These are phyloP conservation scores for Verticillium longisporum DNA, from an alignment of 2,329 filamentous ascomycete genomes.

Conservation along the genomic window DNA sequence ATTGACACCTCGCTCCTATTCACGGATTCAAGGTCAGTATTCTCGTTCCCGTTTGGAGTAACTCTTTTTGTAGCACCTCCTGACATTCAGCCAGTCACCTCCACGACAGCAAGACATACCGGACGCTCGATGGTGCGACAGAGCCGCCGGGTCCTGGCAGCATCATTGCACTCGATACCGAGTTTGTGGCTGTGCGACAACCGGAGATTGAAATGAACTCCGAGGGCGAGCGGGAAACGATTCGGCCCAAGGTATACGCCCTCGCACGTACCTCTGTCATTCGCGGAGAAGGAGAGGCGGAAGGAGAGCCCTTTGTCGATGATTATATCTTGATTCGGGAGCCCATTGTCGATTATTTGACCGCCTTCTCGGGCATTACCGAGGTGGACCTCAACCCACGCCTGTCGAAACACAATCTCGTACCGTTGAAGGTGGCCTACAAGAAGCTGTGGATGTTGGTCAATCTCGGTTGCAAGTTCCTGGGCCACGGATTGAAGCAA, in stretches of 20 bases:
- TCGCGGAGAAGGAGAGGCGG: constrained; percentile 68
- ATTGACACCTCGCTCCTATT: constrained; percentile 84
- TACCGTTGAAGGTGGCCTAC: constrained; percentile 85
- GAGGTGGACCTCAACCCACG: constrained; percentile 76
- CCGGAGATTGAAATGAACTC: constrained; percentile 96
- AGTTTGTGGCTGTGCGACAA: constrained; percentile 89
- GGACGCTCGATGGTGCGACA: constrained; percentile 43
- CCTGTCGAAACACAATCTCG: constrained; percentile 72
- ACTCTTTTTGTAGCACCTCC: constrained; percentile 1
- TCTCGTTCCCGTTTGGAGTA: background rate
- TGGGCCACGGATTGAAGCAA: constrained; percentile 88
- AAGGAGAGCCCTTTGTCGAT: constrained; percentile 87
- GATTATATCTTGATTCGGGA: constrained; percentile 94
- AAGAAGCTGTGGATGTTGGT: constrained; percentile 97
- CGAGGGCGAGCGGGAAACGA: constrained; percentile 85
- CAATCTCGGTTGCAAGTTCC: constrained; percentile 88
- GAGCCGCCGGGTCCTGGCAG: constrained; percentile 67
- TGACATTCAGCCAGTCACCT: constrained; percentile 29
- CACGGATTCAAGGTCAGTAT: constrained; percentile 51
- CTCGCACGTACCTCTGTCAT: constrained; percentile 91
- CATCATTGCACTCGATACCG: constrained; percentile 86
- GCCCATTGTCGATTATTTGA: constrained; percentile 90
- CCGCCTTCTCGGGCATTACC: constrained; percentile 86
- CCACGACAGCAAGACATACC: constrained; percentile 48
- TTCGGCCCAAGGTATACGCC: constrained; percentile 83